A percentile compares a stretch with the other conserved stretches of the same genome.
These are phyloP conservation scores for Dothidotthia symphoricarpi DNA, from an alignment of 2,329 filamentous ascomycete species.

Conservation along the genomic window DNA sequence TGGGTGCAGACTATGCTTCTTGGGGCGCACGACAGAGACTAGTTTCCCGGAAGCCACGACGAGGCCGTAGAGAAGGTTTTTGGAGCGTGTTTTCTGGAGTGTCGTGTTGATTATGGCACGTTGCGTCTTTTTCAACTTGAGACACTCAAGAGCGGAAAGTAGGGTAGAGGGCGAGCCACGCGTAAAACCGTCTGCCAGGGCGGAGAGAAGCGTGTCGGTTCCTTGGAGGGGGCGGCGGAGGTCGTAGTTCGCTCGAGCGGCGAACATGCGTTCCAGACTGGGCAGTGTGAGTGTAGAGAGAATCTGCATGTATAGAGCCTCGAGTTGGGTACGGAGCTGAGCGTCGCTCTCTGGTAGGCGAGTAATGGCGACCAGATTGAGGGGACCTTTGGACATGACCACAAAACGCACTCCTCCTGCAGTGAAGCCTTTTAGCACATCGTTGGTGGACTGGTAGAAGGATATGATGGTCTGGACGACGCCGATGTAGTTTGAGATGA, in stretches of 20 bases:
- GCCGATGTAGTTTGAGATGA: constrained; percentile 92
- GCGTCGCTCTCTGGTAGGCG: constrained; percentile 86
- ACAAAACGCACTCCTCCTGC: constrained; percentile 87
- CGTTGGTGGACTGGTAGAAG: constrained; percentile 80
- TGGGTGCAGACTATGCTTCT: constrained; percentile 91
- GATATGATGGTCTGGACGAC: constrained; percentile 97
- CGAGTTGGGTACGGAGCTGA: constrained; percentile 82
- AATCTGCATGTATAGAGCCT: constrained; percentile 97
- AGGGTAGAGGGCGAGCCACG: constrained; percentile 85
- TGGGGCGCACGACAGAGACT: constrained; percentile 90
- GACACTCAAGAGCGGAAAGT: constrained; percentile 85
- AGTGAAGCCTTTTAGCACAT: constrained; percentile 77
- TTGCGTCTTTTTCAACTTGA: constrained; percentile 88
- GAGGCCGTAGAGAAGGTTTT: constrained; percentile 83
- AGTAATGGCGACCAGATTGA: constrained; percentile 93
- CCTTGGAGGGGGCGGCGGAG: constrained; percentile 85
- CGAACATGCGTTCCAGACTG: constrained; percentile 81
- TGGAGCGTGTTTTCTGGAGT: constrained; percentile 73
- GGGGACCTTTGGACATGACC: constrained; percentile 75
- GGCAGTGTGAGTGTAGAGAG: constrained; percentile 91
- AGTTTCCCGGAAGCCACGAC: constrained; percentile 89
- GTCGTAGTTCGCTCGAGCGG: constrained; percentile 88
- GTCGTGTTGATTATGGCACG: constrained; percentile 82
- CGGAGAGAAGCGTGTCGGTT: constrained; percentile 86
- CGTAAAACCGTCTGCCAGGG: constrained; percentile 91